phyloP scores from a whole-genome alignment of 73 alveolate genomes.

The Paramecium bursaria region DNA sequence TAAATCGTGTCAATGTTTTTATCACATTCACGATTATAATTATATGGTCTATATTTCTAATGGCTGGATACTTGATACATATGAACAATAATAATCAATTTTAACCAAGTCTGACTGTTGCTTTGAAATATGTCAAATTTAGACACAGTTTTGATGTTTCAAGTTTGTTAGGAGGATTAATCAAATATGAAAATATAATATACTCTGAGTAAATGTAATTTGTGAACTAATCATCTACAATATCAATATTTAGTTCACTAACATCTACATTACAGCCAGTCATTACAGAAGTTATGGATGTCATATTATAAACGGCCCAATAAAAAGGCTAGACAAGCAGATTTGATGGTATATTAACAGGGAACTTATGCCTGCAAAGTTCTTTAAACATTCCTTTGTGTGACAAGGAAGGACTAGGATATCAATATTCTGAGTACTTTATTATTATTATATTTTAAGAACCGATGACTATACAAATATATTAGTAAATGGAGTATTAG shows the following conservation, averaged over 20 bases:
- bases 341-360: conserved; percentile 2
- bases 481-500: conserved; percentile 46
- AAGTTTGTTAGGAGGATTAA: background rate
- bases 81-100: conserved; percentile 7
- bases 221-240: background rate
- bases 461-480: conserved; percentile 2
- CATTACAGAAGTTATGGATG: background rate
- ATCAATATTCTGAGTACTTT: background rate
- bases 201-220: background rate
- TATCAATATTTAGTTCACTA: background rate
- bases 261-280: background rate
- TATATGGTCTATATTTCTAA: conserved; percentile 2
- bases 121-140: background rate
- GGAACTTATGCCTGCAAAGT: background rate
- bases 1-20: background rate
- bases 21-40: background rate
- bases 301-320: background rate
- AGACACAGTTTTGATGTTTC: conserved; percentile 9
- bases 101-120: background rate
- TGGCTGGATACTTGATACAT: conserved; percentile 33
- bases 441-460: background rate
- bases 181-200: background rate
- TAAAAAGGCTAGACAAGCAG: conserved; percentile 6
- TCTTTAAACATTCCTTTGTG: background rate
- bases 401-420: background rate